phyloP scores from a whole-genome alignment of 371 early-diverging fungal species.

The Saksenaea vasiformis region DNA sequence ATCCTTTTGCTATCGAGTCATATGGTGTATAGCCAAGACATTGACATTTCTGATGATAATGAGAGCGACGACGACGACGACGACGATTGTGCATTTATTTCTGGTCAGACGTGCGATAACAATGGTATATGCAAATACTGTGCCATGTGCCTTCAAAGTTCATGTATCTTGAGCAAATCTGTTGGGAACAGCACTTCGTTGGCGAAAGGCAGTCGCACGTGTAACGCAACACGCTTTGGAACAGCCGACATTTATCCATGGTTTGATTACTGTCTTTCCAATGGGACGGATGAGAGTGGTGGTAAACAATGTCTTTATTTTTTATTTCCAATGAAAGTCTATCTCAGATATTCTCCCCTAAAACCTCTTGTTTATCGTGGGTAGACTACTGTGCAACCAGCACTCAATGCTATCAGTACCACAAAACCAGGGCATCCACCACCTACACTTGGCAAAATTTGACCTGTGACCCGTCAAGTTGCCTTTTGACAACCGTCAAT shows the following conservation, averaged over 20 bases:
- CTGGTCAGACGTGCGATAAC: constrained; percentile 34
- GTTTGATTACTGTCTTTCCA: constrained; percentile 46
- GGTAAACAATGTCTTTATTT: constrained; percentile 16
- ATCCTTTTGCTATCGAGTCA: neutral
- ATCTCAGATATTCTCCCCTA: neutral
- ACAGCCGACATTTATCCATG: constrained; percentile 30
- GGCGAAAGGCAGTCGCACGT: constrained; percentile 8
- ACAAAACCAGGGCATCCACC: constrained; percentile 21
- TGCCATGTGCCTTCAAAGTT: constrained; percentile 47
- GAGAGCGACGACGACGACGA: constrained; percentile 18
- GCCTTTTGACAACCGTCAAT: constrained; percentile 25
- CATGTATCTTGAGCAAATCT: constrained; percentile 36
- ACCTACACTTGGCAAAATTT: constrained; percentile 42
- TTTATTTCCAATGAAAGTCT: neutral
- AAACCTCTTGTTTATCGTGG: neutral
- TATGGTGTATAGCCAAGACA: neutral
- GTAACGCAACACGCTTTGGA: constrained; percentile 34
- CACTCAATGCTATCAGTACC: constrained; percentile 44
- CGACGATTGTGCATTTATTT: constrained; percentile 37
- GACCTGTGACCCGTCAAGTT: constrained; percentile 38
- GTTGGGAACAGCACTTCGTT: constrained; percentile 8
- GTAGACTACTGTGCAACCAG: constrained; percentile 45
- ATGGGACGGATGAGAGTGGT: constrained; percentile 36
- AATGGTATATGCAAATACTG: constrained; percentile 49
- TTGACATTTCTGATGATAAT: neutral